These are phyloP conservation scores for Sphagnum magellanicum DNA, from an alignment of 228 moss, liverwort and hornwort species.

Conservation along the genomic window DNA sequence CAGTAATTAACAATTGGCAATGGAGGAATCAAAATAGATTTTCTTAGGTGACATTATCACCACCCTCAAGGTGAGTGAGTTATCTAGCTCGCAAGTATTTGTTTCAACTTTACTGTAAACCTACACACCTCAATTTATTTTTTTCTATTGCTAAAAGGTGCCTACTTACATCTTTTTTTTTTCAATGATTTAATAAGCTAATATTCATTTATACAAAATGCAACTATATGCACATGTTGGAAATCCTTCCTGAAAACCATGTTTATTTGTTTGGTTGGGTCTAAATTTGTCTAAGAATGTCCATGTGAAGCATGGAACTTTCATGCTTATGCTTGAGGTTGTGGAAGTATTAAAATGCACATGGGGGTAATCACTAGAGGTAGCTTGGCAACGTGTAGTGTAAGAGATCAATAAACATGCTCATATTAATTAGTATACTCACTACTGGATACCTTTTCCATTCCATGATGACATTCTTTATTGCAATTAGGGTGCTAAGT, in stretches of 20 bases:
- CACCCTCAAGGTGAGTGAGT: too few species aligned
- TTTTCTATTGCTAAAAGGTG: conserved; percentile 82
- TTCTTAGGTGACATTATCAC: too few species aligned
- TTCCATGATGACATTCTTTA: neutral
- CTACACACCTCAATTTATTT: conserved; percentile 33
- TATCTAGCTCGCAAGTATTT: too few species aligned
- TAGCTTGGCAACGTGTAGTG: conserved; percentile 76
- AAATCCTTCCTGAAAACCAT: neutral
- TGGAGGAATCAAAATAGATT: too few species aligned
- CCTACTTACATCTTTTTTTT: neutral
- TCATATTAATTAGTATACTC: conserved; percentile 60
- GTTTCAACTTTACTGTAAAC: too few species aligned
- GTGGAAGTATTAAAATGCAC: conserved; percentile 72
- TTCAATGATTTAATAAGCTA: neutral
- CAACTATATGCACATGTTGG: neutral
- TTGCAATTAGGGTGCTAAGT: neutral
- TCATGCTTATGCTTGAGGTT: conserved; percentile 70
- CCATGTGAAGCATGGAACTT: conserved; percentile 66
- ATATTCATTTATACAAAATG: neutral
- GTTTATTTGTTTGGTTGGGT: conserved; percentile 3
- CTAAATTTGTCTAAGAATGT: conserved; percentile 75
- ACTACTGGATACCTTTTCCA: neutral
- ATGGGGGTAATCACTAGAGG: conserved; percentile 61
- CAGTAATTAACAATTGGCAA: too few species aligned
- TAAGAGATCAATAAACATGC: conserved; percentile 81